These are phyloP conservation scores for Trypanosoma scelopori DNA, from an alignment of 208 protist species.

Conservation along the genomic window DNA sequence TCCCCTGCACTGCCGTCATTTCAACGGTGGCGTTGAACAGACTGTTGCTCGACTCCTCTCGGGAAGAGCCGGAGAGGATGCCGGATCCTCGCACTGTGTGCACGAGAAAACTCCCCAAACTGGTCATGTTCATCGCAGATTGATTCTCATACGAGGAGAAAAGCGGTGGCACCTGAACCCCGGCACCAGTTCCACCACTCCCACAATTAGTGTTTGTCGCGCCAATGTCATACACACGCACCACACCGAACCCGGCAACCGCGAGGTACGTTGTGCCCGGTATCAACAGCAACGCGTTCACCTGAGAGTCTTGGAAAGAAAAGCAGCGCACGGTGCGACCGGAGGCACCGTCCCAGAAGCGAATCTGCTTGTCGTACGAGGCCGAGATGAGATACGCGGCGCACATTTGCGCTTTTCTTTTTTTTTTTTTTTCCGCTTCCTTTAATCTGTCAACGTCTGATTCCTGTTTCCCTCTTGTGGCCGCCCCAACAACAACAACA, in stretches of 20 bases:
- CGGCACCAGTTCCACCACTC: constrained; percentile 6
- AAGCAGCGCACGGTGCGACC: constrained; percentile 76
- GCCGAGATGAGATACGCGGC: constrained; percentile 59
- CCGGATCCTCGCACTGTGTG: constrained; percentile 1
- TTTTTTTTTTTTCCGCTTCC: constrained; percentile 12
- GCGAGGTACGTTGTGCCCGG: constrained; percentile 58
- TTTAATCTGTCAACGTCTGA: constrained; percentile 1
- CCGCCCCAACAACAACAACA: too few relatives aligned
- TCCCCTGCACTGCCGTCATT: constrained; percentile 11
- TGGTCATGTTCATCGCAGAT: constrained; percentile 82
- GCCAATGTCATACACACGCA: constrained; percentile 68
- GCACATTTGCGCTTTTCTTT: constrained; percentile 30
- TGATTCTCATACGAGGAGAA: constrained; percentile 69
- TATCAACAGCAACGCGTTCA: constrained; percentile 69
- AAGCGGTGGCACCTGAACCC: constrained; percentile 47
- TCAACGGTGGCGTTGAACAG: constrained; percentile 21
- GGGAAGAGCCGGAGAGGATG: constrained; percentile 1
- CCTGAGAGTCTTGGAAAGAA: constrained; percentile 76
- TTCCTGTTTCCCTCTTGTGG: not conserved
- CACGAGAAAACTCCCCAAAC: constrained; percentile 65
- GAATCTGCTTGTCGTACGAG: constrained; percentile 88
- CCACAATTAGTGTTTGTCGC: constrained; percentile 4
- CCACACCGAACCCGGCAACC: constrained; percentile 65
- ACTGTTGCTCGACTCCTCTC: constrained; percentile 17
- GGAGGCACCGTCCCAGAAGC: constrained; percentile 70